A percentile compares a stretch with the other conserved stretches of the same genome.
Conservation (phyloP, 1,284 basidiomycete genomes). For the Boletus coffeatus region DNA sequence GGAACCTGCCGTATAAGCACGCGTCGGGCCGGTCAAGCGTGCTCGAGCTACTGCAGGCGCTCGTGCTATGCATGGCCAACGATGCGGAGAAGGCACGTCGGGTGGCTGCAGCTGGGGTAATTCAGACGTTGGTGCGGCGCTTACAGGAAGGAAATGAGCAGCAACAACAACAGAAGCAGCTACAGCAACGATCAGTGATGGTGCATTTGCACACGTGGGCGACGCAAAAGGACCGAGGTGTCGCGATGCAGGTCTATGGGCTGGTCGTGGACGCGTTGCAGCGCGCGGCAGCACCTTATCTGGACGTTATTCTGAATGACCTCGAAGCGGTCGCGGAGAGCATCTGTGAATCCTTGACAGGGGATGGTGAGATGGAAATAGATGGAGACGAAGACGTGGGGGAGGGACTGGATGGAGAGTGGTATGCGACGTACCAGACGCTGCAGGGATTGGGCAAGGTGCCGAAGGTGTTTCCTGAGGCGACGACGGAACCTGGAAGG, state of each 20-base stretch:
- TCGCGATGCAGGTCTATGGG: conserved; percentile 80
- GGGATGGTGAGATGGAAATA: conserved; percentile 41
- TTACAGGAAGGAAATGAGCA: conserved; percentile 61
- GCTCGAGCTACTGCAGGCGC: conserved; percentile 83
- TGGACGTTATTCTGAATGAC: conserved; percentile 55
- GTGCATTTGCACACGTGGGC: conserved; percentile 84
- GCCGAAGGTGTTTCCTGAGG: conserved; percentile 54
- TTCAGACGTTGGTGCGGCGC: conserved; percentile 71
- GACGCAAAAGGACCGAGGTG: conserved; percentile 52
- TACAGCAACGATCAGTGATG: conserved; percentile 36
- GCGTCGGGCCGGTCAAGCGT: conserved; percentile 91
- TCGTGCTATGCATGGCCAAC: conserved; percentile 92
- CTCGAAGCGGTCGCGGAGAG: conserved; percentile 46
- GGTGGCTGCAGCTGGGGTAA: conserved; percentile 79
- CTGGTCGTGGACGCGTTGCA: conserved; percentile 64
- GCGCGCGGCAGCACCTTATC: conserved; percentile 41
- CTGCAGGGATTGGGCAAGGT: conserved; percentile 66
- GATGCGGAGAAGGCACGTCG: conserved; percentile 89
- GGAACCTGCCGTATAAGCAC: conserved; percentile 89
- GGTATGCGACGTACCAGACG: conserved; percentile 84
- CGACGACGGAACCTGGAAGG: conserved; percentile 25
- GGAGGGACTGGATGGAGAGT: conserved; percentile 46
- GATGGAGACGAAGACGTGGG: conserved; percentile 19
- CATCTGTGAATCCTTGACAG: conserved; percentile 33
- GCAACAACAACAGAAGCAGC: conserved; percentile 29